Evolutionary conservation across 257 asterid species (phyloP).

Genomic region (Nicotiana attenuata): DNA sequence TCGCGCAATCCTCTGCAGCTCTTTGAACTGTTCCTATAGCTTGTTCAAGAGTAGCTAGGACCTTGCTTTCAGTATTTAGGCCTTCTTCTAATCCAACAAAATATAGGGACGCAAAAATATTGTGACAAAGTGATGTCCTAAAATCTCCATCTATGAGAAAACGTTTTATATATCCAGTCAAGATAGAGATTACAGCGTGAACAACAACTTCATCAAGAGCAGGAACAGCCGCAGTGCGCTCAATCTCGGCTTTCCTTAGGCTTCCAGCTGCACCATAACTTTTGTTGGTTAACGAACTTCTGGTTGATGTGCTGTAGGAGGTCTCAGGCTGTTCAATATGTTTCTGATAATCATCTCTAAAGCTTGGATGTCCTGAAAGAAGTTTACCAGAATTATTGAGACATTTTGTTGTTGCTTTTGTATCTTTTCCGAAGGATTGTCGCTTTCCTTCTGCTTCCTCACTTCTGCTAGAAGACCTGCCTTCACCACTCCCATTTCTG

Average conservation of each 20-base stretch:
- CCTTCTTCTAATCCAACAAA: constrained; percentile 21
- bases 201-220: constrained; percentile 69
- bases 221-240: constrained; percentile 36
- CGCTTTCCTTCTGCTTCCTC: background rate
- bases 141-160: constrained; percentile 56
- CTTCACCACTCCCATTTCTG: constrained; percentile 23
- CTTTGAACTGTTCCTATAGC: too few relatives aligned
- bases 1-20: too few relatives aligned
- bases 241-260: constrained; percentile 26
- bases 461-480: too few relatives aligned
- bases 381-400: constrained; percentile 25
- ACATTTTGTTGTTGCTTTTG: constrained; percentile 15
- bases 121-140: constrained; percentile 55
- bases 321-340: constrained; percentile 22
- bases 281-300: constrained; percentile 14
- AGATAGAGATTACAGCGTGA: constrained; percentile 61
- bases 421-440: constrained; percentile 9
- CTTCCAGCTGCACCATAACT: constrained; percentile 23
- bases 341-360: background rate
- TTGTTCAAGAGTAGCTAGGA: too few relatives aligned
- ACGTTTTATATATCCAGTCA: constrained; percentile 40
- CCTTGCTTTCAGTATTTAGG: too few relatives aligned
- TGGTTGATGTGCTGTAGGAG: constrained; percentile 11
- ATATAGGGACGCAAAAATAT: constrained; percentile 50
- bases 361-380: constrained; percentile 10